Conservation (phyloP, 139 green algal species). For the Tetraselmis chui region DNA sequence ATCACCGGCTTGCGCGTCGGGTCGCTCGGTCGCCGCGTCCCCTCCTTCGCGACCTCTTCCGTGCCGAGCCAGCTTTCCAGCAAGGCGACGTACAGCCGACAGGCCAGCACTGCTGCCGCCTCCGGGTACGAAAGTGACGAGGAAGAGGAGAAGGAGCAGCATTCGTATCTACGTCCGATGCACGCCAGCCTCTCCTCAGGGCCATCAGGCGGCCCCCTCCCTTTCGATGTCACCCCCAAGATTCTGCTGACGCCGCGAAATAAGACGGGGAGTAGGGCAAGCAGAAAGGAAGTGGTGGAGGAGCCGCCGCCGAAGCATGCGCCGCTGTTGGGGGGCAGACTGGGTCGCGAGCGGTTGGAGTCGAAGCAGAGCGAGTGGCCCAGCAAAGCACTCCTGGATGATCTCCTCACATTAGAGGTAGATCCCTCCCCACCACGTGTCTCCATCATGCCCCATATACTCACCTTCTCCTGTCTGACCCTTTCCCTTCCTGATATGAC, state of each 20-base stretch:
- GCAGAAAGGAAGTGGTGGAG: no score
- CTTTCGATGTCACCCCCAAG: not conserved
- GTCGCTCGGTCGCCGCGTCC: not conserved
- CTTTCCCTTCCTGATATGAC: no score
- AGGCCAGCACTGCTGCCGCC: not conserved
- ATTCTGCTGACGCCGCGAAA: not conserved
- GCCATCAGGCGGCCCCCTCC: not conserved
- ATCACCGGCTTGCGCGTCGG: not conserved
- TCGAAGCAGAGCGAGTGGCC: not conserved
- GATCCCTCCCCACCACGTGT: no score
- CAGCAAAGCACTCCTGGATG: not conserved
- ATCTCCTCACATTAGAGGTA: not conserved
- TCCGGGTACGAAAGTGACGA: not conserved
- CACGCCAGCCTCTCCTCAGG: not conserved
- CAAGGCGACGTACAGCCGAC: not conserved
- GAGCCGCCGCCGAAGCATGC: not conserved
- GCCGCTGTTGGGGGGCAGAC: not conserved
- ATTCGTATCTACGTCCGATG: not conserved
- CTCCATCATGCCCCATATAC: no score
- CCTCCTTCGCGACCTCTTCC: not conserved
- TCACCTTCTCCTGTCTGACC: no score
- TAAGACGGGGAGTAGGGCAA: not conserved
- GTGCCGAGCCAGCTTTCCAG: not conserved
- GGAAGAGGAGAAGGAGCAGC: not conserved
- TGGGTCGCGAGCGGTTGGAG: not conserved